These are phyloP conservation scores for Microbotryum intermedium DNA, from an alignment of 1,284 basidiomycete species.

Conservation along the genomic window DNA sequence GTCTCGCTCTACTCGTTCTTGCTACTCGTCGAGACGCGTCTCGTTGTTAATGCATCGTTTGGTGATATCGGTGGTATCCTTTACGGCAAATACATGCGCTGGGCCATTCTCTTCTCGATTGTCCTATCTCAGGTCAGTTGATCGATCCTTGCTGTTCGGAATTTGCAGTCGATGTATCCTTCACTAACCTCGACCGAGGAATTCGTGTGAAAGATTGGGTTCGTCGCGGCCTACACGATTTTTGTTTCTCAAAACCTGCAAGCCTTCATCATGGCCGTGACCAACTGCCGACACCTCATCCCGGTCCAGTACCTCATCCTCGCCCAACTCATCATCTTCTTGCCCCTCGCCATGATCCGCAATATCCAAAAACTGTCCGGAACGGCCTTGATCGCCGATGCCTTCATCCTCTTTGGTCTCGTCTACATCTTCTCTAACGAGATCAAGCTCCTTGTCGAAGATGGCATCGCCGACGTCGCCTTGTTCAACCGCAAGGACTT, in stretches of 20 bases:
- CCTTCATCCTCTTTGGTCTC: conserved; percentile 80
- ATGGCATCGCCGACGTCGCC: conserved; percentile 71
- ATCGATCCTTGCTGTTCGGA: conserved; percentile 38
- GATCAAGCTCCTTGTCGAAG: conserved; percentile 53
- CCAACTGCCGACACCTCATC: conserved; percentile 63
- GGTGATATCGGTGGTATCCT: conserved; percentile 92
- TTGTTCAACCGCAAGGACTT: conserved; percentile 85
- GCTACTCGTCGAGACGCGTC: conserved; percentile 78
- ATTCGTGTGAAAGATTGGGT: conserved; percentile 42
- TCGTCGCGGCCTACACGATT: conserved; percentile 85
- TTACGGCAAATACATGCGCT: conserved; percentile 89
- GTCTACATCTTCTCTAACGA: conserved; percentile 54
- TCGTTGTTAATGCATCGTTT: conserved; percentile 83
- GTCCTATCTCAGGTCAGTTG: conserved; percentile 71
- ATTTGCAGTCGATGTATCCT: neutral
- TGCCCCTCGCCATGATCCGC: conserved; percentile 75
- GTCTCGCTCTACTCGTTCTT: conserved; percentile 93
- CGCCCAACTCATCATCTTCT: conserved; percentile 73
- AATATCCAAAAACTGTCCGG: conserved; percentile 87
- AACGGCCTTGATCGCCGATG: conserved; percentile 87
- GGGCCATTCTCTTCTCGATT: conserved; percentile 79
- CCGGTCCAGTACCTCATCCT: conserved; percentile 73
- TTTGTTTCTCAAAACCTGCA: conserved; percentile 58
- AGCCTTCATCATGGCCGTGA: conserved; percentile 70
- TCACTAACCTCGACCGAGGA: neutral